Evolutionary conservation across 148 eudicot species (phyloP).

Genomic region (Vaccinium vitisidaea): DNA sequence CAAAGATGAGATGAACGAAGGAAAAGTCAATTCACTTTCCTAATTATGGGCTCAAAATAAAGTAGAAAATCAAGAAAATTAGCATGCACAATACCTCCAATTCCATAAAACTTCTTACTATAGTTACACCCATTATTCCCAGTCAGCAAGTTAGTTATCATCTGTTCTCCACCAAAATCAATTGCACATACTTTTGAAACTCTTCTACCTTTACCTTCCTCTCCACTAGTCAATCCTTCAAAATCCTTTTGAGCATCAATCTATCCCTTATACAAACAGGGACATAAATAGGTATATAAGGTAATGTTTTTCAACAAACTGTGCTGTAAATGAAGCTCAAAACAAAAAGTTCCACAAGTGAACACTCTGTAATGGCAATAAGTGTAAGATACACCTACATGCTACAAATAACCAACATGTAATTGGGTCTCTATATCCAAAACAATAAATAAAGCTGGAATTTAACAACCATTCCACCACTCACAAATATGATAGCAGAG

Average conservation of each 20-base stretch:
- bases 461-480: background rate
- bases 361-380: background rate
- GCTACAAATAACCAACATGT: background rate
- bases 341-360: background rate
- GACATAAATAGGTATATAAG: background rate
- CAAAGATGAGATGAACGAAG: background rate
- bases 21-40: background rate
- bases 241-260: slow-evolving; percentile 2
- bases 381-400: background rate
- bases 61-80: background rate
- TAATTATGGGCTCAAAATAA: background rate
- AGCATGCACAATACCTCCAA: background rate
- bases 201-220: background rate
- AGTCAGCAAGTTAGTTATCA: background rate
- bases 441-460: background rate
- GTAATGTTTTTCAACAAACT: background rate
- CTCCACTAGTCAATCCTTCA: background rate
- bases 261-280: background rate
- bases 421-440: background rate
- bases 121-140: background rate
- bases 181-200: background rate
- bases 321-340: background rate
- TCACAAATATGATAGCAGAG: background rate
- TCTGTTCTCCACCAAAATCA: background rate
- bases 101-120: background rate